phyloP scores from a whole-genome alignment of 208 protist genomes.

The Leishmania lainsoni region DNA sequence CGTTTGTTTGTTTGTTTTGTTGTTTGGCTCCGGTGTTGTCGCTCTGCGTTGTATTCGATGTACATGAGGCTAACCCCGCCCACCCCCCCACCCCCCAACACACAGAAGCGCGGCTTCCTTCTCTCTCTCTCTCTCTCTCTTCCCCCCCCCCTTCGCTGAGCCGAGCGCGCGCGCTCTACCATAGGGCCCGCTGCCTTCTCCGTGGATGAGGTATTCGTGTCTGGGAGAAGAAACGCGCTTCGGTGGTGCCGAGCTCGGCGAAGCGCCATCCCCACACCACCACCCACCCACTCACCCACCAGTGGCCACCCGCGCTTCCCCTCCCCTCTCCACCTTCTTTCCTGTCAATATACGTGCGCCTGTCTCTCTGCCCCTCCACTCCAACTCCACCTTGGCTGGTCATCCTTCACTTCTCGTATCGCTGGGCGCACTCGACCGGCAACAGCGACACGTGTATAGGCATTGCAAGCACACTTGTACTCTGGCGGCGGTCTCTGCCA shows the following conservation, averaged over 20 bases:
- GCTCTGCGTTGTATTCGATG: not conserved
- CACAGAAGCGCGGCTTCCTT: not conserved
- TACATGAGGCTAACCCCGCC: not conserved
- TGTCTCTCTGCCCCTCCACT: not conserved
- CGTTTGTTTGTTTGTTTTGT: not conserved
- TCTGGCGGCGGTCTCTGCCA: not conserved
- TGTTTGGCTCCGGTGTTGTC: not conserved
- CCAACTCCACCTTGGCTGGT: not conserved
- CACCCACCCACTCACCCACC: no score
- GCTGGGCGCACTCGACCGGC: not conserved
- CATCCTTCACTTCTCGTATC: not conserved
- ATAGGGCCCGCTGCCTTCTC: not conserved
- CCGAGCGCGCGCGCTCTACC: not conserved
- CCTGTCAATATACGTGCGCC: not conserved
- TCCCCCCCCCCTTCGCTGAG: no score
- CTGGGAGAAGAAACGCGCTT: not conserved
- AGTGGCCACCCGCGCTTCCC: not conserved
- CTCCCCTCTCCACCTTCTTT: conserved; percentile 13
- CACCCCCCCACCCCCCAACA: not conserved
- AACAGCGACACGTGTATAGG: not conserved
- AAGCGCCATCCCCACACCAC: no score
- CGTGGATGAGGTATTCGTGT: not conserved
- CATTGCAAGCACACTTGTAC: not conserved
- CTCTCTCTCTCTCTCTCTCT: not conserved
- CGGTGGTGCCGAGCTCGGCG: no score